Evolutionary conservation across 2,329 filamentous ascomycete genomes (phyloP), one percentile per base, ranked within the genome.

Genomic region (Diplodia intermedia): DNA sequence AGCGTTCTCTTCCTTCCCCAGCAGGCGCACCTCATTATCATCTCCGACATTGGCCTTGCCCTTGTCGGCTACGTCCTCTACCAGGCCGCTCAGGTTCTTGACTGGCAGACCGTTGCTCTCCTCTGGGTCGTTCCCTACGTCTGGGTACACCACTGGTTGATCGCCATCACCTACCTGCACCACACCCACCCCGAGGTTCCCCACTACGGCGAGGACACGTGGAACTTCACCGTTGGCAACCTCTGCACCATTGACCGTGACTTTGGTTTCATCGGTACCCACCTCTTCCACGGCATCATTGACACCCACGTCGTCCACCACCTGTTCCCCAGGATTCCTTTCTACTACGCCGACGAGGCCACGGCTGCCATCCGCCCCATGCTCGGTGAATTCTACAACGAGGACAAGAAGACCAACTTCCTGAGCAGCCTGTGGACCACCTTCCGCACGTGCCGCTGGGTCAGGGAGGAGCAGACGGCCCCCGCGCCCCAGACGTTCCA

Each of bases 111-210:
- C 53, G 82, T 89, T 18, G 79, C 85, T 66, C 79, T 88, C 55
- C 79, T 90, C 18, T 91, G 90, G 76, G 81, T 83, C 33, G 82
- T 89, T 43, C 89, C 90, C 18, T 91, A 90, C 77, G 75, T 90
- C 69, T 91, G 89, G 89, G 85, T 90, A 40, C 88, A 91, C 81
- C 86, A 90, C 82, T 91, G 88, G 88, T 83, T 91, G 66, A 89
- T 92, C 23, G 89, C 89, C 70, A 91, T 92, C 75, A 92, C 90
- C 57, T 92, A 90, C 79, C 88, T 92, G 23, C 90, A 92, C 79
- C 90, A 92, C 83, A 90, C 88, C 67, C 87, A 91, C 75, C 80
- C 76, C 2, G 75, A 79, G 3, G 81, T 89, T 60, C 84, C 84
- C 20, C 86, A 90, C 77, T 90, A 88, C 75, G 83, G 86, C 31